phyloP scores from a whole-genome alignment of 2,329 filamentous ascomycete genomes.

The Colletotrichum orbiculare region DNA sequence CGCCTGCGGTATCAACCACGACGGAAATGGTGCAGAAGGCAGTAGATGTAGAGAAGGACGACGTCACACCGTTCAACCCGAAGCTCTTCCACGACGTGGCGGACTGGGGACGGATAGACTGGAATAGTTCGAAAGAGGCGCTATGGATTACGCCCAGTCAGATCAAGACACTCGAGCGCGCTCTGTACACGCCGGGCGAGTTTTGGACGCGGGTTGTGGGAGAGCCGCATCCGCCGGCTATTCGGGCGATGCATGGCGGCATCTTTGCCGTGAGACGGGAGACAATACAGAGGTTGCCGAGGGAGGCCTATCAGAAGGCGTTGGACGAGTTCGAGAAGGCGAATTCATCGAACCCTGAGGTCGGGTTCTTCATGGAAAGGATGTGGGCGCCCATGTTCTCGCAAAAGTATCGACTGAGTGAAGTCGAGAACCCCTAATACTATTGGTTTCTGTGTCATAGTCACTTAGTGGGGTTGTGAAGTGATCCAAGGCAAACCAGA shows the following conservation, averaged over 20 bases:
- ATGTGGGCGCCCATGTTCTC: constrained; percentile 39
- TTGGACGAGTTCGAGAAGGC: constrained; percentile 33
- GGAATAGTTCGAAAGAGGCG: constrained; percentile 28
- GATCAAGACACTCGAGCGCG: constrained; percentile 19
- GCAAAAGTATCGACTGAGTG: constrained; percentile 21
- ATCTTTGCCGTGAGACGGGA: constrained; percentile 33
- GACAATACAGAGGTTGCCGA: constrained; percentile 30
- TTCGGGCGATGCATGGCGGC: constrained; percentile 37
- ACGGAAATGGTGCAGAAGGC: constrained; percentile 31
- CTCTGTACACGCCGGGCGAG: constrained; percentile 31
- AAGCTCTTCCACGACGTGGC: constrained; percentile 28
- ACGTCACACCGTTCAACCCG: constrained; percentile 37
- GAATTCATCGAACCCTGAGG: constrained; percentile 34
- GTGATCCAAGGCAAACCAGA: background rate
- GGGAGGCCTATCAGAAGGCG: constrained; percentile 19
- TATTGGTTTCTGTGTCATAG: background rate
- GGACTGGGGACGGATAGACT: constrained; percentile 34
- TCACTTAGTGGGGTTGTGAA: background rate
- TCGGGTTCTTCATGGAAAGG: constrained; percentile 37
- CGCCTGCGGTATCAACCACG: constrained; percentile 17
- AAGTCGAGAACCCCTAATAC: constrained; percentile 12
- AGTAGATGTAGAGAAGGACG: constrained; percentile 9
- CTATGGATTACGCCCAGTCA: constrained; percentile 37
- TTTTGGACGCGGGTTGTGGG: constrained; percentile 31
- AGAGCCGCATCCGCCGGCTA: constrained; percentile 29